A percentile compares a stretch with the other conserved stretches of the same genome.
Conservation (phyloP, 345 rosid genomes). For the Citrus cavaleriei region DNA sequence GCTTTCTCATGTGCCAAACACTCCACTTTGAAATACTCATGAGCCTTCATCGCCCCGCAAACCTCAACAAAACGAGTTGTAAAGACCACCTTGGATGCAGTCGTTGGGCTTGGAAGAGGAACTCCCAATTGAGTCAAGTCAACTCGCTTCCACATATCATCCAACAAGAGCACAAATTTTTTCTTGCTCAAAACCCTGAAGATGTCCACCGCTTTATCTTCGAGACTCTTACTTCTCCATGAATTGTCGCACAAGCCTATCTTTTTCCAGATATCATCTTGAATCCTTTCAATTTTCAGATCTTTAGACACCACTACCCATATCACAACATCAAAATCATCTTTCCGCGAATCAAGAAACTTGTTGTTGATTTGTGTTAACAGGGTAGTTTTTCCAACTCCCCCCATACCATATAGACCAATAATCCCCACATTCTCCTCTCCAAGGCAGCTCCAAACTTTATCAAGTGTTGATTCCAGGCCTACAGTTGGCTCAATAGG, state of each 20-base stretch:
- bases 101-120: background rate
- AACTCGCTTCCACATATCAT: slow-evolving; percentile 8
- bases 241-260: background rate
- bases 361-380: slow-evolving; percentile 1
- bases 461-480: background rate
- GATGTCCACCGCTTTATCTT: background rate
- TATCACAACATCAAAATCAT: background rate
- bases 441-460: slow-evolving; percentile 5
- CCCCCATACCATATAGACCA: slow-evolving; percentile 8
- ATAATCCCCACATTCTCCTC: background rate
- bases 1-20: background rate
- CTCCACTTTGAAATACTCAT: background rate
- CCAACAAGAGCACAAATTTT: background rate
- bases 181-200: background rate
- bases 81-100: background rate
- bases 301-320: background rate
- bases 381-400: slow-evolving; percentile 13
- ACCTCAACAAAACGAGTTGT: background rate
- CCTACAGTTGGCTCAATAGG: background rate
- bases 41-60: background rate
- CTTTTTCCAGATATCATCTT: background rate
- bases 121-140: background rate
- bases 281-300: background rate
- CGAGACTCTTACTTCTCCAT: background rate
- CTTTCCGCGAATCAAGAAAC: background rate